Conservation (phyloP, 208 protist species). For the Leishmania major region DNA sequence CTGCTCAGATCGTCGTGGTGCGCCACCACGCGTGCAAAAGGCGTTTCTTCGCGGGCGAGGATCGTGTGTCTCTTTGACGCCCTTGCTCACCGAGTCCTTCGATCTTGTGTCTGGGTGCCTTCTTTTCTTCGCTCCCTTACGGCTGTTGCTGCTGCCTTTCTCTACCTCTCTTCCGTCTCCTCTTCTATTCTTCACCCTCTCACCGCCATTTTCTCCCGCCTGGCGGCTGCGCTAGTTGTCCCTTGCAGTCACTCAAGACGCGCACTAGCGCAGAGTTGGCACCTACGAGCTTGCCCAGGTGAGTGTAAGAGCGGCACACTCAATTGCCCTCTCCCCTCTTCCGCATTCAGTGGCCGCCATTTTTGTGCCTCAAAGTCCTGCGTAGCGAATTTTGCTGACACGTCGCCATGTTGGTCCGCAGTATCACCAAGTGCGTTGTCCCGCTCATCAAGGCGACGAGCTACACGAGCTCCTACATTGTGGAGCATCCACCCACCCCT, state of each 20-base stretch:
- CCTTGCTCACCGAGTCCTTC: neutral
- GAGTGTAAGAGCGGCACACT: neutral
- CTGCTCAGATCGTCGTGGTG: neutral
- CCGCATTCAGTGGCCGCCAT: neutral
- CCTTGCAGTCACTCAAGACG: neutral
- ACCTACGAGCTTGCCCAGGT: slow-evolving; percentile 5
- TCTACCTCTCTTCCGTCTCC: neutral
- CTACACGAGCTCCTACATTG: slow-evolving; percentile 32
- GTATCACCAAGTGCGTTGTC: slow-evolving; percentile 35
- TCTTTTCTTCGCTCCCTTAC: neutral
- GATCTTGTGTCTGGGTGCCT: neutral
- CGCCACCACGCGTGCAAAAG: neutral
- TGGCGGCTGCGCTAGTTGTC: neutral
- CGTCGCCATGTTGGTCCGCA: slow-evolving; percentile 25
- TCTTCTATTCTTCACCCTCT: neutral
- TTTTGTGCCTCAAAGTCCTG: neutral
- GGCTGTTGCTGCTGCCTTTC: neutral
- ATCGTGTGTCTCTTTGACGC: neutral
- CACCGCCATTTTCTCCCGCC: neutral
- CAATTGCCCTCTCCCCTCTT: neutral
- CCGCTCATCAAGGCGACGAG: slow-evolving; percentile 65
- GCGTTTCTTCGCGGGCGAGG: neutral
- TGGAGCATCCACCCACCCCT: slow-evolving; percentile 20
- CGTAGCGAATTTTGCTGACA: neutral
- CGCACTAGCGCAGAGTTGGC: neutral